Conservation (phyloP, 225 moss, liverwort and hornwort genomes). For the Physcomitrium patens region DNA sequence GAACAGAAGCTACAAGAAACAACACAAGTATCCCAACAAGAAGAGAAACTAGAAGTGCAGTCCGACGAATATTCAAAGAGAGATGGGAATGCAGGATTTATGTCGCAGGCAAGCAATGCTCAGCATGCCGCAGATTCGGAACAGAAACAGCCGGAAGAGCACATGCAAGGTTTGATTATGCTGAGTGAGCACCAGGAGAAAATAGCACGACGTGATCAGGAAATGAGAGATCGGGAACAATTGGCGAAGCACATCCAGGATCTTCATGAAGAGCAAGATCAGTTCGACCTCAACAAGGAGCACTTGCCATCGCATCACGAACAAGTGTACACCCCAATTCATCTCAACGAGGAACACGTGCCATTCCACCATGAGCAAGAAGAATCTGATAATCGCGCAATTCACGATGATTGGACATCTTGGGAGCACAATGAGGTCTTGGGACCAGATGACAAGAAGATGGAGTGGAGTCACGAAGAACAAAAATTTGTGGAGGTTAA, state of each 20-base stretch:
- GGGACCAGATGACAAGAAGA: conserved; percentile 31
- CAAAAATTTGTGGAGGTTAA: conserved; percentile 23
- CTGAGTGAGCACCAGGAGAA: conserved; percentile 29
- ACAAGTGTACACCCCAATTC: not conserved
- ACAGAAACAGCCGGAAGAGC: not conserved
- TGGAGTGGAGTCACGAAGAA: conserved; percentile 17
- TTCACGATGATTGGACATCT: conserved; percentile 26
- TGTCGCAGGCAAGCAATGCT: not conserved
- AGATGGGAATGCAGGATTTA: not conserved
- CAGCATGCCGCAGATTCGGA: not conserved
- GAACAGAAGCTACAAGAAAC: not conserved
- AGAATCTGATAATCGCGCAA: not conserved
- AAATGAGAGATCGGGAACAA: conserved; percentile 13
- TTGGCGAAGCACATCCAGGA: too few relatives aligned
- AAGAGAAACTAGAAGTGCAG: conserved; percentile 19
- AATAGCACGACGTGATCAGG: conserved; percentile 10
- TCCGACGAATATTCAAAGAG: conserved; percentile 10
- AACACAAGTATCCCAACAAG: not conserved
- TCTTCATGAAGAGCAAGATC: too few relatives aligned
- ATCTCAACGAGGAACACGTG: not conserved
- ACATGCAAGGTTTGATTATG: conserved; percentile 8
- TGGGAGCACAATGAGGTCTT: conserved; percentile 37
- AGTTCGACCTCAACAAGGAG: too few relatives aligned
- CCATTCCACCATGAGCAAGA: conserved; percentile 16
- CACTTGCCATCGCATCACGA: not conserved